Conservation (phyloP, 129 eudicot species). For the Escallonia herrerae region DNA sequence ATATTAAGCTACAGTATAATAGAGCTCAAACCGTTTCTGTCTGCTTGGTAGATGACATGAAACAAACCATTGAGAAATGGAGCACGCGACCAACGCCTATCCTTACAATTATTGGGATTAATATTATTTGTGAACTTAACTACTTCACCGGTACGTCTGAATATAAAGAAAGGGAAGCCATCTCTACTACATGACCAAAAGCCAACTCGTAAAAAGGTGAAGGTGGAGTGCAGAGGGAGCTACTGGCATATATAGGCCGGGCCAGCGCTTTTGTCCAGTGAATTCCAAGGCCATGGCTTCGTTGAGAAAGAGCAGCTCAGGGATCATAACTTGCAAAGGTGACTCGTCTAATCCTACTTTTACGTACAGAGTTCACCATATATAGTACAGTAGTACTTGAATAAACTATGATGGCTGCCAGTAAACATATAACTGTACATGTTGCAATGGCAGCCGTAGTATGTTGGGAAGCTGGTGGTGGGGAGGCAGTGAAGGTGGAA, state of each 20-base stretch:
- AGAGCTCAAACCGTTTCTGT: too few species aligned
- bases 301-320: neutral
- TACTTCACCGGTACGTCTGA: too few species aligned
- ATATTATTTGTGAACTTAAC: too few species aligned
- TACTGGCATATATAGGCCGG: too few species aligned
- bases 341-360: neutral
- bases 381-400: neutral
- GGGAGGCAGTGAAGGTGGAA: constrained; percentile 10
- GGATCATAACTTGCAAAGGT: constrained; percentile 1
- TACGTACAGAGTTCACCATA: neutral
- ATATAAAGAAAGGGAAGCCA: too few species aligned
- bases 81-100: neutral
- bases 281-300: neutral
- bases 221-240: neutral
- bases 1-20: too few species aligned
- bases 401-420: neutral
- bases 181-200: too few species aligned
- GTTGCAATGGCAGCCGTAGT: constrained; percentile 10
- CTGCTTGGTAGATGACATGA: too few species aligned
- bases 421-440: constrained; percentile 1
- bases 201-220: neutral
- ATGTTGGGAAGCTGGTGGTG: constrained; percentile 5
- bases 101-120: too few species aligned
- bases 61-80: neutral
- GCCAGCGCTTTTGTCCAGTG: too few species aligned